Conservation (phyloP, 768 basidiomycete species). For the Suillus hirtellus region DNA sequence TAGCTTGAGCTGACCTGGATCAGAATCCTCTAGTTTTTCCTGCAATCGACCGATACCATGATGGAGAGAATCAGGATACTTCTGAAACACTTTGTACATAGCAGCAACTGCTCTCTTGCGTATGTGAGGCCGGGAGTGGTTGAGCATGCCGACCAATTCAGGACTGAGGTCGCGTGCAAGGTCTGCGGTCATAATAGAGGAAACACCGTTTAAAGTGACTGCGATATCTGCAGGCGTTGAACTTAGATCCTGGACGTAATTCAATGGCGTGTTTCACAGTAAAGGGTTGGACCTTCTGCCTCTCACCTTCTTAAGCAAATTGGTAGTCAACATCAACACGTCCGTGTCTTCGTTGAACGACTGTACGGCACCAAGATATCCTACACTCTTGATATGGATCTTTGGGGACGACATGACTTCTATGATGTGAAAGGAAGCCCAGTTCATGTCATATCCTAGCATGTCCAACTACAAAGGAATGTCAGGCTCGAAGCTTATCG, state of each 20-base stretch:
- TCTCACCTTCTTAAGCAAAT: slow-evolving; percentile 88
- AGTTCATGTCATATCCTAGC: slow-evolving; percentile 92
- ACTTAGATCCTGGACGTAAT: slow-evolving; percentile 65
- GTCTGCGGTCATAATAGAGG: slow-evolving; percentile 82
- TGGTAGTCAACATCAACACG: slow-evolving; percentile 96
- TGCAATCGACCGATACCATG: slow-evolving; percentile 68
- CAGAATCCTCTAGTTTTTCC: slow-evolving; percentile 80
- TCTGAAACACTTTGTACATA: slow-evolving; percentile 75
- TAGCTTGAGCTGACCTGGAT: slow-evolving; percentile 50
- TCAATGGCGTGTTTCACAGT: slow-evolving; percentile 12
- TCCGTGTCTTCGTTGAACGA: slow-evolving; percentile 95
- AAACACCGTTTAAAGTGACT: slow-evolving; percentile 77
- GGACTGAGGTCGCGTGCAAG: slow-evolving; percentile 88
- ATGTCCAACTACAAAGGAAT: slow-evolving; percentile 77
- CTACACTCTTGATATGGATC: slow-evolving; percentile 91
- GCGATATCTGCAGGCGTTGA: slow-evolving; percentile 76
- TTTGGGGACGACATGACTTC: slow-evolving; percentile 97
- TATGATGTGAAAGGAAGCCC: slow-evolving; percentile 95
- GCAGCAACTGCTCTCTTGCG: slow-evolving; percentile 89
- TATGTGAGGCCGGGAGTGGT: slow-evolving; percentile 84
- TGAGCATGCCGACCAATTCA: slow-evolving; percentile 83
- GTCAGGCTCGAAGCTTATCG: slow-evolving; percentile 13
- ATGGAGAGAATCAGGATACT: slow-evolving; percentile 77
- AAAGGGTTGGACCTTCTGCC: neutral
- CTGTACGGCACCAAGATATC: slow-evolving; percentile 90